Conservation (phyloP, 2,329 filamentous ascomycete species). For the Colletotrichum spaethianum region DNA sequence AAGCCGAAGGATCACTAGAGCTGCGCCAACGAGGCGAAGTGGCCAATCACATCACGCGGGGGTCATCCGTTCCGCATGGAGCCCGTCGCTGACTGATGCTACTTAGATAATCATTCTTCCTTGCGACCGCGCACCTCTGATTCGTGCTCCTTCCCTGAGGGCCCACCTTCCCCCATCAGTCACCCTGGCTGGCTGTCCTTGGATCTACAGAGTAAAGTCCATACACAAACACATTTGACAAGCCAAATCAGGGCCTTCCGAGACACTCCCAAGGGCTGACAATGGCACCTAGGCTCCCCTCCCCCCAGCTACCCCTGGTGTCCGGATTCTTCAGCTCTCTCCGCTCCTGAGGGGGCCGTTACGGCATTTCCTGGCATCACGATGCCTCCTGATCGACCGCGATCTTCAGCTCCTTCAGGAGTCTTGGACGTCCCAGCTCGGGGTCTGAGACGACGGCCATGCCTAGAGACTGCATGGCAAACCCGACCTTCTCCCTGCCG, state of each 20-base stretch:
- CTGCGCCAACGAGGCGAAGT: neutral
- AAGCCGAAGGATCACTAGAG: constrained; percentile 16
- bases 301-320: neutral
- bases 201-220: neutral
- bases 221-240: neutral
- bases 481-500: constrained; percentile 2
- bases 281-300: constrained; percentile 12
- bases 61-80: constrained; percentile 2
- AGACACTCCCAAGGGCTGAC: constrained; percentile 26
- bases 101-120: neutral
- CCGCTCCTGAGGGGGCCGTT: neutral
- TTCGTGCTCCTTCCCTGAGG: neutral
- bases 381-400: constrained; percentile 29
- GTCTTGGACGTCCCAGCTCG: constrained; percentile 21
- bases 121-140: neutral
- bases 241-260: constrained; percentile 22
- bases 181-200: neutral
- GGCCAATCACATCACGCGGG: neutral
- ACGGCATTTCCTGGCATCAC: neutral
- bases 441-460: constrained; percentile 36
- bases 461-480: constrained; percentile 5
- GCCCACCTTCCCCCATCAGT: neutral
- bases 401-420: constrained; percentile 16
- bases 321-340: constrained; percentile 11
- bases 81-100: neutral